Base-by-base conservation (phyloP, 306 rosid species). In the Lathyrus oleraceus region DNA sequence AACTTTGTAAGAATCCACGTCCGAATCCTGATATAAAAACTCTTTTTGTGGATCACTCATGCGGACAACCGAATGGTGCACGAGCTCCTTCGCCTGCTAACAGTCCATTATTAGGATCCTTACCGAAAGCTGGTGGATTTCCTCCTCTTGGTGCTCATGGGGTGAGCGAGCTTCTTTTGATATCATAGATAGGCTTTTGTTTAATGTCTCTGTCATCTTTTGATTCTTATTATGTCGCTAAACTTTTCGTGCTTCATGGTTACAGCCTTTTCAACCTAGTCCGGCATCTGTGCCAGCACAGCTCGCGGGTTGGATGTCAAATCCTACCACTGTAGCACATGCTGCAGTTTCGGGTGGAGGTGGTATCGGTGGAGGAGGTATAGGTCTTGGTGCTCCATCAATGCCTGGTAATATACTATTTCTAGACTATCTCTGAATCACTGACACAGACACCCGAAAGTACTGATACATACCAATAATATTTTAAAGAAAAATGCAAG, bases 1-100 rank as follows among this genome's bases (percentile, higher is more conserved):
- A 91, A 70, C 99, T 94, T 54, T 94, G 99, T 82, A 94, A 94
- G 77, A 94, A 85, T 52, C 98, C 99, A 6, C 85, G 99, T 76
- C 95, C 99, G 21, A 94, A 94, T 94, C 99, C 99, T 32, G 99
- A 91, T 84, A 94, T 94, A 64, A 94, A 94, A 87, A 94, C 99
- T 21, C 97, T 94, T 65, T 94, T 91, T 79, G 99, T 94, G 79
- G 99, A 94, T 83, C 99, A 94, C 78, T 87, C 97, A 1, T 94
- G 99, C 67, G 99, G 95, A 78, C 99, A 94, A 75, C 97, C 97
- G 3, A 94, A 94, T 47, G 96, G 97, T 68, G 96, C 97, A 3
- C 90, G 97, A 19, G 98, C 98, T 73, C 98, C 98, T 25, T 94
- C 98, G 13, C 98, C 97, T 61, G 98, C 98, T 40, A 87, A 81